phyloP scores from a whole-genome alignment of 2,329 filamentous ascomycete species.

The Colletotrichum cereale region DNA sequence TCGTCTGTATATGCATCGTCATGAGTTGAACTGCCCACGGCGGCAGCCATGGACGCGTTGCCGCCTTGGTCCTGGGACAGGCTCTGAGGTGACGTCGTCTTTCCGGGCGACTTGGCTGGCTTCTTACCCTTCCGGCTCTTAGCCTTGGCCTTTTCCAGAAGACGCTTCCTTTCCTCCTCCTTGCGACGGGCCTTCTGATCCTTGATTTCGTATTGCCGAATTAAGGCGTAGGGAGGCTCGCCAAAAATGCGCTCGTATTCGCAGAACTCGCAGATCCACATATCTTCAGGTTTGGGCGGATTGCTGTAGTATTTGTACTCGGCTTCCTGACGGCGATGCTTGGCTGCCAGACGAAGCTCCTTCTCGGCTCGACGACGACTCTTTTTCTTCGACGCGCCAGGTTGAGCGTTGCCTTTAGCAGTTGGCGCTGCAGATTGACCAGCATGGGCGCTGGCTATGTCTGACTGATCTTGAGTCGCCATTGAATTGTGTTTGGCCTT shows the following conservation, averaged over 20 bases:
- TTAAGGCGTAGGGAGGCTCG: conserved; percentile 84
- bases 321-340: conserved; percentile 81
- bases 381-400: conserved; percentile 67
- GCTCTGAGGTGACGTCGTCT: conserved; percentile 47
- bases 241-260: conserved; percentile 98
- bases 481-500: conserved; percentile 43
- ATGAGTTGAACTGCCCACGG: conserved; percentile 53
- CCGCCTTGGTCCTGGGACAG: conserved; percentile 45
- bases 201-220: conserved; percentile 94
- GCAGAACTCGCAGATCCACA: conserved; percentile 98
- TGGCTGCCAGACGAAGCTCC: conserved; percentile 80
- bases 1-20: conserved; percentile 52
- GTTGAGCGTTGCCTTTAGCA: conserved; percentile 53
- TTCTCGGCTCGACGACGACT: conserved; percentile 75
- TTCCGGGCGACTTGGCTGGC: conserved; percentile 74
- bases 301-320: conserved; percentile 82
- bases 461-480: conserved; percentile 38
- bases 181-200: conserved; percentile 87
- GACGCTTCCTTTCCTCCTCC: conserved; percentile 84
- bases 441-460: conserved; percentile 1
- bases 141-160: conserved; percentile 93
- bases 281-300: conserved; percentile 76
- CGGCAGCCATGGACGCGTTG: conserved; percentile 43
- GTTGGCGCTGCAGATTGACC: conserved; percentile 42
- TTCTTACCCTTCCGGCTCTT: conserved; percentile 94